Percentiles rank a stretch among this genome's conserved stretches.
Conservation (phyloP, 2,329 filamentous ascomycete genomes). For the Biscogniauxia mediterranea region DNA sequence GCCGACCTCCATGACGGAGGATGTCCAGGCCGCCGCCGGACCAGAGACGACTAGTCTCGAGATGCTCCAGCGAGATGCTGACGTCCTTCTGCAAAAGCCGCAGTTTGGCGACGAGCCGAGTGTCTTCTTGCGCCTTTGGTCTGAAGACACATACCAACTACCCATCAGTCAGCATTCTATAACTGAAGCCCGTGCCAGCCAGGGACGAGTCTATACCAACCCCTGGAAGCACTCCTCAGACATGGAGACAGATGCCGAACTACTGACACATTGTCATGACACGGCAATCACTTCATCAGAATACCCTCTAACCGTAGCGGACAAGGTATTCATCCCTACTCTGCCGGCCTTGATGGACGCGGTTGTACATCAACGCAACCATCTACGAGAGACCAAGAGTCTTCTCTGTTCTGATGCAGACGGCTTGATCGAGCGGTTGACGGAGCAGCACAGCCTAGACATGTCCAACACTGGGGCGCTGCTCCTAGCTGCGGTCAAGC, state of each 20-base stretch:
- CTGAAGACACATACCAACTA: neutral
- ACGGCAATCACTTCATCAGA: neutral
- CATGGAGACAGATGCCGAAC: neutral
- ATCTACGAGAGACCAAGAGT: neutral
- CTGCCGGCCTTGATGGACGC: neutral
- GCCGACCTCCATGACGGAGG: neutral
- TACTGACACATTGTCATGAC: too few relatives aligned
- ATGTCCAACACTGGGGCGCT: neutral
- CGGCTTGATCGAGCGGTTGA: neutral
- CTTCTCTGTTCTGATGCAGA: neutral
- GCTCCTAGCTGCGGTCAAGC: neutral
- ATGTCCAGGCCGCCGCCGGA: neutral
- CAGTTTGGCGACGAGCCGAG: neutral
- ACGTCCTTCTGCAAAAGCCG: neutral
- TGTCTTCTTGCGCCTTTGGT: constrained; percentile 1
- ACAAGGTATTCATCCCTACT: neutral
- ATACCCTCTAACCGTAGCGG: neutral
- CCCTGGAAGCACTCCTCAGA: neutral
- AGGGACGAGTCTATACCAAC: neutral
- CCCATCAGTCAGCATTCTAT: neutral
- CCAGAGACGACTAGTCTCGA: neutral
- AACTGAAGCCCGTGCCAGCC: neutral
- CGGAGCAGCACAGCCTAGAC: neutral
- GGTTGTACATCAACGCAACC: neutral
- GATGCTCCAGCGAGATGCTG: neutral